Percentiles rank a stretch among this genome's conserved stretches.
Evolutionary conservation across 805 yeast genomes (phyloP).

Genomic region (Schwanniomyces polymorphus): DNA sequence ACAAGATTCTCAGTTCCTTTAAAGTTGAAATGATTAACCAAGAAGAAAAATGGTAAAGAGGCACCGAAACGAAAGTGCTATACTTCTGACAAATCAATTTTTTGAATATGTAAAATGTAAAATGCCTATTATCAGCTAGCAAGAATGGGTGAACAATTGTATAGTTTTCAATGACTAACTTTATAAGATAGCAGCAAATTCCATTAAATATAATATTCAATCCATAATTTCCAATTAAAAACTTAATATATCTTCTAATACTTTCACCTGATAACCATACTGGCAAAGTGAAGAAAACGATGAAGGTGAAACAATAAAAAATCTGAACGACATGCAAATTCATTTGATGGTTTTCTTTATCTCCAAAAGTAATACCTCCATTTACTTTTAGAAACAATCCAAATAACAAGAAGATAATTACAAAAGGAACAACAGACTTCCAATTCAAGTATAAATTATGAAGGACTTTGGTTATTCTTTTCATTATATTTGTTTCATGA

Average conservation of each 20-base stretch:
- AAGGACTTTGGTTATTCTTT: conserved; percentile 12
- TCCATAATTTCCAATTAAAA: conserved; percentile 22
- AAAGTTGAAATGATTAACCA: conserved; percentile 27
- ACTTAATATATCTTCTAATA: conserved; percentile 38
- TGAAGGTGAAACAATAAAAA: conserved; percentile 71
- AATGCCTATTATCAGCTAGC: conserved; percentile 92
- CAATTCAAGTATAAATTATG: conserved; percentile 15
- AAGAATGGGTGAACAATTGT: conserved; percentile 87
- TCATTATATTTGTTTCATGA: conserved; percentile 14
- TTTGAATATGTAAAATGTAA: conserved; percentile 82
- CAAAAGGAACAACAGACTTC: conserved; percentile 47
- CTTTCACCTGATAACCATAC: conserved; percentile 57
- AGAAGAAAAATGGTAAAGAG: conserved; percentile 67
- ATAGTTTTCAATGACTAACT: conserved; percentile 51
- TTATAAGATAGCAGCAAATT: conserved; percentile 28
- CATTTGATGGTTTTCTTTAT: conserved; percentile 77
- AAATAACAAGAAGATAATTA: conserved; percentile 53
- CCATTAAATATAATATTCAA: conserved; percentile 15
- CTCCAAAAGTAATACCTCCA: conserved; percentile 90
- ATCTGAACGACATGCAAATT: conserved; percentile 77
- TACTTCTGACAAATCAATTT: conserved; percentile 53
- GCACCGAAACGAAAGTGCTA: conserved; percentile 52
- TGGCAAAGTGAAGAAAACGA: conserved; percentile 69
- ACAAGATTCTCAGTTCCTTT: conserved; percentile 11
- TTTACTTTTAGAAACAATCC: conserved; percentile 59